Evolutionary conservation across 106 monocot genomes (phyloP).

Genomic region (Apostasia ramifera): DNA sequence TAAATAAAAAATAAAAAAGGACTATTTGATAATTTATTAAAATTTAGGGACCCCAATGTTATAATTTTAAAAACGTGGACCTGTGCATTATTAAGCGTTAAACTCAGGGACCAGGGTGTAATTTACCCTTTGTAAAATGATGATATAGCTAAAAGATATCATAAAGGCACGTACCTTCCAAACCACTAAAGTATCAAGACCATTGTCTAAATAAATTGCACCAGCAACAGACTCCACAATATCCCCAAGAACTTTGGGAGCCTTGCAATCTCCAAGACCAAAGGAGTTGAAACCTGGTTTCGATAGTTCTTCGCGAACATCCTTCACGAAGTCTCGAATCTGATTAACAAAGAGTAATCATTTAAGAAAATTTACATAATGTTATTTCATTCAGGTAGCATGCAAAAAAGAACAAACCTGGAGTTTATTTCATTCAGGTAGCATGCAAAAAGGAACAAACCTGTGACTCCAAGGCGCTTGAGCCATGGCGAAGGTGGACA

Average conservation of each 20-base stretch:
- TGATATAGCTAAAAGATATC: not conserved
- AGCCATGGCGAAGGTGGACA: conserved; percentile 88
- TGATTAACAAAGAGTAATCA: conserved; percentile 14
- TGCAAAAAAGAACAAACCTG: conserved; percentile 43
- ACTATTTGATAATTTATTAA: no score
- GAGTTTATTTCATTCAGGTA: not conserved
- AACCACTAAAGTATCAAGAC: conserved; percentile 55
- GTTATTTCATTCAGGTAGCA: not conserved
- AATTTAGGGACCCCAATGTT: no score
- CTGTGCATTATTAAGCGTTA: no score
- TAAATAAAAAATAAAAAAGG: no score
- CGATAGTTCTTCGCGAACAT: conserved; percentile 69
- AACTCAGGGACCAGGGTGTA: no score
- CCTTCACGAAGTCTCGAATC: conserved; percentile 98
- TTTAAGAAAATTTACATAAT: not conserved
- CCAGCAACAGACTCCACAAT: conserved; percentile 97
- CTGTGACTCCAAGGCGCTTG: conserved; percentile 90
- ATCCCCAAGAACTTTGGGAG: conserved; percentile 98
- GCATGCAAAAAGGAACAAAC: conserved; percentile 21
- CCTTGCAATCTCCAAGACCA: conserved; percentile 95
- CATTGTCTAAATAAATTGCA: conserved; percentile 81
- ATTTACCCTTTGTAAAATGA: not conserved
- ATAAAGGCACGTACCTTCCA: conserved; percentile 54
- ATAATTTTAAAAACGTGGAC: no score
- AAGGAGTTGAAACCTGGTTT: conserved; percentile 92